Conservation (phyloP, 2,329 filamentous ascomycete genomes). For the Penicillium fuscoglaucum region DNA sequence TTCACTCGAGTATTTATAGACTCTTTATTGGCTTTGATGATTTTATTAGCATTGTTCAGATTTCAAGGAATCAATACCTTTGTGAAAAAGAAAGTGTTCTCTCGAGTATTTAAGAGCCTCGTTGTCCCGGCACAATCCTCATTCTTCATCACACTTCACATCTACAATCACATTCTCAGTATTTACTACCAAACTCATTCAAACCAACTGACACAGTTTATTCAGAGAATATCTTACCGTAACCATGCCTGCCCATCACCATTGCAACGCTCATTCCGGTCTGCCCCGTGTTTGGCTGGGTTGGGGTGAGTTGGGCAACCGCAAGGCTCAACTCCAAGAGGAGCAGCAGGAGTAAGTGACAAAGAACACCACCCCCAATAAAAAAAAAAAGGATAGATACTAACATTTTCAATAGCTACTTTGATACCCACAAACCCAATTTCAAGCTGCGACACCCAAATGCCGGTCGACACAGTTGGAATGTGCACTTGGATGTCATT, state of each 20-base stretch:
- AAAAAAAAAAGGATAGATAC: not conserved
- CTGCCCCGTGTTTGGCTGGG: constrained; percentile 6
- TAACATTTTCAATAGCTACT: not conserved
- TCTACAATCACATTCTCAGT: not conserved
- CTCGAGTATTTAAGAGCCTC: not conserved
- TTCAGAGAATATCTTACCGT: too few species aligned
- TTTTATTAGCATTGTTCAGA: not conserved
- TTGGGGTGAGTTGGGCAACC: constrained; percentile 5
- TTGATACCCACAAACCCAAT: not conserved
- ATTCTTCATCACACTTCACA: constrained; percentile 1
- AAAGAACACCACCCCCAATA: not conserved
- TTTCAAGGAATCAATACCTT: not conserved
- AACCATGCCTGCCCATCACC: not conserved
- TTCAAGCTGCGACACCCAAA: not conserved
- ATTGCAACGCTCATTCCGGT: constrained; percentile 1
- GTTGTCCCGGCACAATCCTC: not conserved
- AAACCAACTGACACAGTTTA: not conserved
- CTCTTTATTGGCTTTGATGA: not conserved
- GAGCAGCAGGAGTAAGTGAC: constrained; percentile 1
- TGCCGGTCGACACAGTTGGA: not conserved
- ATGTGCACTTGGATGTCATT: constrained; percentile 1
- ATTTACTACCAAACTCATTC: not conserved
- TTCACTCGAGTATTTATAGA: not conserved
- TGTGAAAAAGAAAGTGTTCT: not conserved
- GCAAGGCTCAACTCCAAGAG: constrained; percentile 5